phyloP scores from a whole-genome alignment of 352 stramenopile species.

The Halophytophthora polymorphica region DNA sequence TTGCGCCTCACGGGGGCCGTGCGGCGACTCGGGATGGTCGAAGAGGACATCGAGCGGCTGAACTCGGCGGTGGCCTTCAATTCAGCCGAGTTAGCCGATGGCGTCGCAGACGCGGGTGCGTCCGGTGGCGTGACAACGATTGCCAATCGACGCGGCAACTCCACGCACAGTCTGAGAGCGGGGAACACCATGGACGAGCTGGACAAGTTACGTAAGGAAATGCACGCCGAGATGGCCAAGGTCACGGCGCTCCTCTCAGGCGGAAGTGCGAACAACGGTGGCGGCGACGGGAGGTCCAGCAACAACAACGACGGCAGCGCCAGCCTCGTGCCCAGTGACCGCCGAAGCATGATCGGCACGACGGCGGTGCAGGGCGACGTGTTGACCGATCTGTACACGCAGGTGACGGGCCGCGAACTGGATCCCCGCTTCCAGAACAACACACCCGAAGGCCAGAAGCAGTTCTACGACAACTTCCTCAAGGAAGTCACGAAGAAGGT shows the following conservation, averaged over 20 bases:
- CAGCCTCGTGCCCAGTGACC: conserved; percentile 19
- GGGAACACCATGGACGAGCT: conserved; percentile 42
- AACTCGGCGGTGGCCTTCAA: conserved; percentile 25
- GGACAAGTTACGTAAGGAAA: conserved; percentile 43
- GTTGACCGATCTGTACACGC: conserved; percentile 49
- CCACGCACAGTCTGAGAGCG: conserved; percentile 21
- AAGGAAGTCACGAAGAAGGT: conserved; percentile 83
- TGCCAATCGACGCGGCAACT: conserved; percentile 10
- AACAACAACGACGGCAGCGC: conserved; percentile 11
- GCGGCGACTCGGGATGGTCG: conserved; percentile 45
- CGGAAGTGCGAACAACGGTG: conserved; percentile 24
- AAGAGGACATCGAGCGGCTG: conserved; percentile 68
- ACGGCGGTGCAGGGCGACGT: conserved; percentile 39
- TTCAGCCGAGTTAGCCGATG: conserved; percentile 14
- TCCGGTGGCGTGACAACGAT: neutral
- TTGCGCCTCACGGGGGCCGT: conserved; percentile 57
- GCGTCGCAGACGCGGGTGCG: neutral
- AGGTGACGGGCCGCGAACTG: conserved; percentile 54
- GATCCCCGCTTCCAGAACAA: conserved; percentile 43
- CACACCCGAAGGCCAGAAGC: conserved; percentile 40
- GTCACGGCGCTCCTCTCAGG: conserved; percentile 20
- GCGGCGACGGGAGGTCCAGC: conserved; percentile 4
- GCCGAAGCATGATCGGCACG: conserved; percentile 16
- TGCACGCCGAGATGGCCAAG: conserved; percentile 53
- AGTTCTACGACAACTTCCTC: conserved; percentile 71